Percentiles rank a stretch among this genome's conserved stretches.
phyloP scores from a whole-genome alignment of 1,284 basidiomycete species.

The Anthracocystis setariae region DNA sequence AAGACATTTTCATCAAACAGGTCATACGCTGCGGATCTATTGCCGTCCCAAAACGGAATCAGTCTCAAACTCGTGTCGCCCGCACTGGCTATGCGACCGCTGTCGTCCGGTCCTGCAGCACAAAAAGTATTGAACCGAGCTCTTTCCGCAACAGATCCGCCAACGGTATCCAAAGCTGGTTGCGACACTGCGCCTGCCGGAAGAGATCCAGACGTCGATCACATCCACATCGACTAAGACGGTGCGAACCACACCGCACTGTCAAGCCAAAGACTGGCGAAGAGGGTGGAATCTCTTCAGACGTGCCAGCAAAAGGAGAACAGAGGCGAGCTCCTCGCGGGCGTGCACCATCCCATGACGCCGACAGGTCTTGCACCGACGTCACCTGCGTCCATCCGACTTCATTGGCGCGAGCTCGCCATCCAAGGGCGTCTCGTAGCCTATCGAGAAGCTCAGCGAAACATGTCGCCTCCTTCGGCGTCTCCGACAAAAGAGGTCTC shows the following conservation, averaged over 20 bases:
- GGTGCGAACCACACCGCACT: conserved; percentile 5
- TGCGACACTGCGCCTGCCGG: neutral
- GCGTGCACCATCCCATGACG: conserved; percentile 31
- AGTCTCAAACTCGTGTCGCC: neutral
- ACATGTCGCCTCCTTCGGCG: conserved; percentile 12
- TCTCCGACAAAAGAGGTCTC: conserved; percentile 5
- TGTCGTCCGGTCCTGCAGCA: neutral
- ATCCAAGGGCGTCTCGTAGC: conserved; percentile 20
- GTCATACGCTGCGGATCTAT: neutral
- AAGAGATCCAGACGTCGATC: neutral
- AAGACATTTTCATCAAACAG: too few species aligned
- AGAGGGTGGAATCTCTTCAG: neutral
- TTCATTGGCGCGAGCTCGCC: conserved; percentile 41
- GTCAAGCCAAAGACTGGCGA: neutral
- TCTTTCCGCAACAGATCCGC: neutral
- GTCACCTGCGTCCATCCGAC: conserved; percentile 18
- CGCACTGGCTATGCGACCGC: neutral
- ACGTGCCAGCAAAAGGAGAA: conserved; percentile 3
- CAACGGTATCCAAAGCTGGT: neutral
- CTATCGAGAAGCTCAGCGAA: conserved; percentile 34
- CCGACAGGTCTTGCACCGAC: conserved; percentile 28
- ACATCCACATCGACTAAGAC: neutral
- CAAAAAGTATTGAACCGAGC: conserved; percentile 5
- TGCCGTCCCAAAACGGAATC: neutral
- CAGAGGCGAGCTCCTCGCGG: conserved; percentile 16